Evolutionary conservation across 75 land plant genomes (phyloP).

Genomic region (Isoetes taiwanensis): DNA sequence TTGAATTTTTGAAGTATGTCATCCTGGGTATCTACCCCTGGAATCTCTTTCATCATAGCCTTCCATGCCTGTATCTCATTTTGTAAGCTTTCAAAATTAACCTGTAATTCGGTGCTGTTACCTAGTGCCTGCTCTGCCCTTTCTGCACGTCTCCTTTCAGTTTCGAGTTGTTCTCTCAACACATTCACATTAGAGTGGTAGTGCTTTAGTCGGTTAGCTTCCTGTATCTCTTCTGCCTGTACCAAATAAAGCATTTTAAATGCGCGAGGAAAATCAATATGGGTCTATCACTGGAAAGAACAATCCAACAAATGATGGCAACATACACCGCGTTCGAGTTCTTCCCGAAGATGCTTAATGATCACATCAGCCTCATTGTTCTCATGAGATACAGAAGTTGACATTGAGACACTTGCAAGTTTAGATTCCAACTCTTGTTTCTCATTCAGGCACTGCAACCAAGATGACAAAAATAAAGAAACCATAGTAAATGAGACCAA

Average conservation of each 20-base stretch:
- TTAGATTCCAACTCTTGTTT: too few relatives aligned
- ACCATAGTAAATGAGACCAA: too few relatives aligned
- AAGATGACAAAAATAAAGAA: too few relatives aligned
- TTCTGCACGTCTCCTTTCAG: slow-evolving; percentile 58
- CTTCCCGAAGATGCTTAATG: too few relatives aligned
- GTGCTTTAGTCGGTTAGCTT: slow-evolving; percentile 68
- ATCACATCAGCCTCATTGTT: too few relatives aligned
- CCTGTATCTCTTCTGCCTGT: slow-evolving; percentile 72
- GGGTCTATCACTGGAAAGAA: too few relatives aligned
- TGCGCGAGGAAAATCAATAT: background rate
- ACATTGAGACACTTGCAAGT: too few relatives aligned
- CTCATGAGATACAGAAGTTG: too few relatives aligned
- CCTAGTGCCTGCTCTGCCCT: slow-evolving; percentile 59
- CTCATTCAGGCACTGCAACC: too few relatives aligned
- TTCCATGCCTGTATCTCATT: slow-evolving; percentile 55
- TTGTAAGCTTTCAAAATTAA: slow-evolving; percentile 35
- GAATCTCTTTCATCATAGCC: slow-evolving; percentile 41
- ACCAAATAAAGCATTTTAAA: too few relatives aligned
- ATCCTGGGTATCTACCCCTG: slow-evolving; percentile 49
- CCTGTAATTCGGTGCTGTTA: slow-evolving; percentile 36
- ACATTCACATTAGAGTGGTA: slow-evolving; percentile 47
- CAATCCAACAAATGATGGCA: too few relatives aligned
- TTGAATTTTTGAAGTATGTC: slow-evolving; percentile 57
- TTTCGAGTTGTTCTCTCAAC: slow-evolving; percentile 68
- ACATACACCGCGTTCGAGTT: too few relatives aligned